Base-by-base conservation (phyloP, 345 rosid species). In the Atalantia buxifolia region DNA sequence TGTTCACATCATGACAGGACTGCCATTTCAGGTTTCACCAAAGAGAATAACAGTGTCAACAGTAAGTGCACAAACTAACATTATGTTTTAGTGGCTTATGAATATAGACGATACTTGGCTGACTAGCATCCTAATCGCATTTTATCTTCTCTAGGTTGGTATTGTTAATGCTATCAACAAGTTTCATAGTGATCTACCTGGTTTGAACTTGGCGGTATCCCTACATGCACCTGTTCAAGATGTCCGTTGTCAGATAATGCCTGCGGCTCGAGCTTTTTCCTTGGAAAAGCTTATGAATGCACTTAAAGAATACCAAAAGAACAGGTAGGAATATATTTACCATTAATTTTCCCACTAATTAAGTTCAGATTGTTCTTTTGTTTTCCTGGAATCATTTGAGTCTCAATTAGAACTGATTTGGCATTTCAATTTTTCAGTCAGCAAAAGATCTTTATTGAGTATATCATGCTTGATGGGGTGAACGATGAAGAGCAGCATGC, bases 161-260 rank as follows among this genome's bases (percentile, higher is more conserved):
- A 86, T 96, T 77, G 83, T 92, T 81, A 98, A 91, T 81, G 92
- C 97, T 59, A 94, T 96, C 86, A 94, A 87, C 91, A 96, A 89
- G 90, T 91, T 94, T 84, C 93, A 96, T 76, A 83, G 79, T 75
- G 97, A 96, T 84, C 85, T 96, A 74, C 99, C 97, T 14, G 98
- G 98, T 76, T 62, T 96, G 84, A 96, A 93, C 88, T 88, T 96
- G 76, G 99, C 98, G n/a, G 97, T 92, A 56, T 96, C 98, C 59
- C 89, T 96, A 69, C 99, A 96, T 75, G 99, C 99, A 7, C 97
- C 99, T 75, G 94, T 89, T 82, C 99, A 96, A 83, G 99, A 94
- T 57, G 86, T 96, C 69, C 95, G 97, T 70, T 96, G 97, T 76
- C 92, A 92, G 83, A 96, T 96, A 82, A 96, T 96, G 99, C 99